Evolutionary conservation across 73 alveolate genomes (phyloP).

Genomic region (Tetrahymena thermophila): DNA sequence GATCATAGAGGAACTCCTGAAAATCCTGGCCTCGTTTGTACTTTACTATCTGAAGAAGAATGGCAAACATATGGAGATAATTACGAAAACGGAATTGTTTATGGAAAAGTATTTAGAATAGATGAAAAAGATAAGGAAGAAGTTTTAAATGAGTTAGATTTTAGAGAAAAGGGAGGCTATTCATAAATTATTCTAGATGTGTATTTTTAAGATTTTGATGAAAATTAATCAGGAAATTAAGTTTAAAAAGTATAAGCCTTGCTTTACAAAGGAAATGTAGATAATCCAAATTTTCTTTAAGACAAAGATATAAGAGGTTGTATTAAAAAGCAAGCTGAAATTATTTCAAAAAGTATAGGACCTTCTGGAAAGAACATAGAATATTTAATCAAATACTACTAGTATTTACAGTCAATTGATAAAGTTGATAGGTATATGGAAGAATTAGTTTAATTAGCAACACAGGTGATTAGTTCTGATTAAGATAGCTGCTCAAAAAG

Average conservation of each 20-base stretch:
- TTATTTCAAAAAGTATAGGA: background rate
- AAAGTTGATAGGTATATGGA: background rate
- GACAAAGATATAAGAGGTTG: background rate
- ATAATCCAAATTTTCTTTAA: background rate
- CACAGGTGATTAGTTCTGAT: background rate
- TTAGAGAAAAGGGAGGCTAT: background rate
- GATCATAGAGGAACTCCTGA: background rate
- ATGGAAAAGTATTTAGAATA: background rate
- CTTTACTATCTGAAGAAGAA: background rate
- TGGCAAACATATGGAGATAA: background rate
- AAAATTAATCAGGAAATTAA: background rate
- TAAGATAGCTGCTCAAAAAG: background rate
- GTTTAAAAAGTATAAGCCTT: background rate
- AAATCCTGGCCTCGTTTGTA: background rate
- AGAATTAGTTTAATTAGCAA: background rate
- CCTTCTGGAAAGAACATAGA: background rate
- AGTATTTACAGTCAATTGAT: background rate
- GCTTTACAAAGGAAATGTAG: background rate
- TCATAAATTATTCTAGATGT: background rate
- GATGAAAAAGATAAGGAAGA: background rate
- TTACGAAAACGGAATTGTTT: background rate
- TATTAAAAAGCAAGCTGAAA: background rate
- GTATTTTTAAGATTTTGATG: background rate
- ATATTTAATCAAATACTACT: background rate
- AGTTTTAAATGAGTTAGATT: background rate